These are phyloP conservation scores for Poterioochromonas sp. DNA, from an alignment of 352 stramenopile genomes.

Conservation along the genomic window DNA sequence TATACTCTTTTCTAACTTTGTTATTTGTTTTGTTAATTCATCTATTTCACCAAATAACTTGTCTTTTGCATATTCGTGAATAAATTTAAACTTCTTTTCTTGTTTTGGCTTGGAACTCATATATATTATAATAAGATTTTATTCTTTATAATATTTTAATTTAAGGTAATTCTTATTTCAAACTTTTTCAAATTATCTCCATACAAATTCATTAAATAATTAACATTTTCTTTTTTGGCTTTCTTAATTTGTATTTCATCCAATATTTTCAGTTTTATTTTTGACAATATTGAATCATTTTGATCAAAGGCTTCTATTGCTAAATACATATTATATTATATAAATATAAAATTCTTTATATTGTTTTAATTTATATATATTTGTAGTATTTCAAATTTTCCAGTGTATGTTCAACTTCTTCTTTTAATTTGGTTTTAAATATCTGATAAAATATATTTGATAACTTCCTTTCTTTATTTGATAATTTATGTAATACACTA, in stretches of 20 bases:
- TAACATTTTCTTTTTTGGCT: no score
- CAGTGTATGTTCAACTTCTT: no score
- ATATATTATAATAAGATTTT: not conserved
- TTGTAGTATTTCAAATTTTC: no score
- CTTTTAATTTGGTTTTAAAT: no score
- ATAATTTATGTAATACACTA: no score
- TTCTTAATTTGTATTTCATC: not conserved
- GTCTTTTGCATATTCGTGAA: not conserved
- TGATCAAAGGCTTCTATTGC: not conserved
- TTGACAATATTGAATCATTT: not conserved
- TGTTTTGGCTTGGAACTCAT: not conserved
- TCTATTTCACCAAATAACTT: not conserved
- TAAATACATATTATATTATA: not conserved
- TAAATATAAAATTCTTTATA: not conserved
- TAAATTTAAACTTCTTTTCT: not conserved
- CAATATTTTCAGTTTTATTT: no score
- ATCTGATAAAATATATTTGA: no score
- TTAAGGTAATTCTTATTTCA: not conserved
- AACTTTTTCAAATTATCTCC: not conserved
- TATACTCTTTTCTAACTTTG: not conserved
- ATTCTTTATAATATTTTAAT: not conserved
- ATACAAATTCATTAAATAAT: not conserved
- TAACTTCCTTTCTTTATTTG: no score
- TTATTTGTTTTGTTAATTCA: not conserved
- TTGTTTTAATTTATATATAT: no score